Base-by-base conservation (phyloP, 2,329 filamentous ascomycete species). In the Aspergillus fijiensis region DNA sequence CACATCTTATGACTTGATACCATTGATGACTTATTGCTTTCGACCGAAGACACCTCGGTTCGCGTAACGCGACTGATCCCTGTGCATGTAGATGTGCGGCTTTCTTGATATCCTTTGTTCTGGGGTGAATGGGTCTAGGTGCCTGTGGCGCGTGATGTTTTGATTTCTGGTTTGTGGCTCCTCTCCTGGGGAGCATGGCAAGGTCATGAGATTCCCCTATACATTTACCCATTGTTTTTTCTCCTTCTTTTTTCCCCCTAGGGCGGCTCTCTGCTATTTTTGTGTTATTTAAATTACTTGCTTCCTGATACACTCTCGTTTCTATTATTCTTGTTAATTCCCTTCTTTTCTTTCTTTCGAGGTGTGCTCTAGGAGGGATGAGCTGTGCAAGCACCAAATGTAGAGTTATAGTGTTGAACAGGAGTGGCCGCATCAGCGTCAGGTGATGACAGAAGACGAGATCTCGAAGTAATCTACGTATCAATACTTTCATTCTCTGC, bases 151-250 rank as follows among this genome's bases (percentile, higher is more conserved):
- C 29, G n/a, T 47, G 31, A 48, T 49, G n/a, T n/a, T 55, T 45
- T 35, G 23, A 25, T 59, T 54, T 39, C 31, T 50, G 19, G 59
- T 27, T 27, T 49, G 39, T 35, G 51, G 16, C 53, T 49, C 27
- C 21, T 55, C 29, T 55, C 45, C 33, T 31, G 48, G 19, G 23
- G 27, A 55, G 53, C 53, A 29, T 27, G 53, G 42, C 42, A 47
- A 45, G 53, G 53, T 55, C 45, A 55, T 55, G 42, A 60, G 58
- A 62, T 65, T 63, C 60, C 65, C 64, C 61, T 58, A 66, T 67
- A 64, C 62, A 66, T 49, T 49, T 55, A 55, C 42, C 47, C 53
- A 29, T 19, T 54, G 29, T 31, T 51, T 60, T 53, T 61, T 21
- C 51, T 57, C 21, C 21, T 2, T 21, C 21, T 21, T 21, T 21